A percentile compares a stretch with the other conserved stretches of the same genome.
Conservation (phyloP, 164 flowering plant species). For the Houttuynia cordata region DNA sequence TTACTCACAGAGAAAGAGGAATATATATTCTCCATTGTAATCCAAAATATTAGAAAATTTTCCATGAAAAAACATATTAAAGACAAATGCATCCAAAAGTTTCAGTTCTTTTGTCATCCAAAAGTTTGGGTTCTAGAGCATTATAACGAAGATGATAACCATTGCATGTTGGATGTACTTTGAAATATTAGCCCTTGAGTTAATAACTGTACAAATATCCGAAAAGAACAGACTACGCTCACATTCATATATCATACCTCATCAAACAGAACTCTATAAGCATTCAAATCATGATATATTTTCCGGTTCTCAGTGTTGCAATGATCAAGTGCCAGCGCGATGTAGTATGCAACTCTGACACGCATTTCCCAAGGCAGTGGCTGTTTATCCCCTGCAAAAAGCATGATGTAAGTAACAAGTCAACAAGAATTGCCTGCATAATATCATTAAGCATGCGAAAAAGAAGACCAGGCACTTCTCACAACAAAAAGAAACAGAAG, state of each 20-base stretch:
- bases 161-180: too few species aligned
- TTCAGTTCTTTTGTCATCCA: too few species aligned
- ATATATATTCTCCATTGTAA: too few species aligned
- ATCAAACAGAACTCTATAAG: slow-evolving; percentile 84
- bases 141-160: too few species aligned
- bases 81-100: too few species aligned
- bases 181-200: too few species aligned
- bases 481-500: too few species aligned
- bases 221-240: background rate
- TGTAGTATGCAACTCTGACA: slow-evolving; percentile 60
- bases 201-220: too few species aligned
- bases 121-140: too few species aligned
- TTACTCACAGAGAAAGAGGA: too few species aligned
- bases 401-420: background rate
- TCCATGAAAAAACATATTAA: too few species aligned
- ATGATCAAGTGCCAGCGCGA: slow-evolving; percentile 78
- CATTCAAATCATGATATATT: slow-evolving; percentile 90
- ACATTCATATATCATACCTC: slow-evolving; percentile 33
- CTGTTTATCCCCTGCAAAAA: slow-evolving; percentile 65
- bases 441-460: background rate
- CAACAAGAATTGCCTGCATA: background rate
- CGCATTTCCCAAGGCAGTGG: slow-evolving; percentile 98
- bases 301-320: slow-evolving; percentile 52
- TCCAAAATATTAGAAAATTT: too few species aligned
- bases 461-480: background rate